Conservation (phyloP, 768 basidiomycete genomes). For the Tubosaeta brunneosetosa region DNA sequence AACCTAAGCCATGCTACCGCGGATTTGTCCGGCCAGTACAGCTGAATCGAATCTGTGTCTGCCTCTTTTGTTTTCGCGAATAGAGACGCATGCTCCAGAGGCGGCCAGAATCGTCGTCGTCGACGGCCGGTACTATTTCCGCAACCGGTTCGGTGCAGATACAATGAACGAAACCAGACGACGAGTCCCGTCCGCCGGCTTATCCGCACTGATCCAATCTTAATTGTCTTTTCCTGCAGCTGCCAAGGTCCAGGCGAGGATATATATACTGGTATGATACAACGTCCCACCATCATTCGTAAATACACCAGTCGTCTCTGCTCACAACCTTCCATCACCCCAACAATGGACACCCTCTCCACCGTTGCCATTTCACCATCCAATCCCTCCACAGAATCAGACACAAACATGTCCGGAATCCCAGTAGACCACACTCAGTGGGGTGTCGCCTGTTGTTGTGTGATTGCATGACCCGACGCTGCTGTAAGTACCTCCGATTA, state of each 20-base stretch:
- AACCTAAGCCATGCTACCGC: neutral
- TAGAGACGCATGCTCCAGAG: constrained; percentile 3
- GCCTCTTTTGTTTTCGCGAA: constrained; percentile 20
- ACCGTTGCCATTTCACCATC: neutral
- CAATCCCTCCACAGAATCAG: neutral
- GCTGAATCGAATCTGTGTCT: neutral
- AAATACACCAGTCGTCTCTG: constrained; percentile 6
- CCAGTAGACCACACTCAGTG: constrained; percentile 9
- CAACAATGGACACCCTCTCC: constrained; percentile 19
- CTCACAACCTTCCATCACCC: constrained; percentile 2
- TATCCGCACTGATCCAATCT: constrained; percentile 1
- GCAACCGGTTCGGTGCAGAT: neutral
- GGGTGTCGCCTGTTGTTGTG: constrained; percentile 1
- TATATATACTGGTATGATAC: constrained; percentile 14
- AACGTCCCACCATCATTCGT: constrained; percentile 1
- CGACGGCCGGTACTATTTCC: neutral
- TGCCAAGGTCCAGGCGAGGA: neutral
- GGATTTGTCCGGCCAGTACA: neutral
- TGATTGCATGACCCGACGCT: constrained; percentile 14
- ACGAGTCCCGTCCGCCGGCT: constrained; percentile 4
- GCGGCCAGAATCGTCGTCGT: constrained; percentile 4
- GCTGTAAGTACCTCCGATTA: constrained; percentile 9
- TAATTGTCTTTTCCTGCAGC: constrained; percentile 13
- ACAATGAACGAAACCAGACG: constrained; percentile 17
- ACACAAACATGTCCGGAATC: constrained; percentile 2